A percentile compares a stretch with the other conserved stretches of the same genome.
Evolutionary conservation across 106 monocot genomes (phyloP).

Genomic region (Allium fistulosum): DNA sequence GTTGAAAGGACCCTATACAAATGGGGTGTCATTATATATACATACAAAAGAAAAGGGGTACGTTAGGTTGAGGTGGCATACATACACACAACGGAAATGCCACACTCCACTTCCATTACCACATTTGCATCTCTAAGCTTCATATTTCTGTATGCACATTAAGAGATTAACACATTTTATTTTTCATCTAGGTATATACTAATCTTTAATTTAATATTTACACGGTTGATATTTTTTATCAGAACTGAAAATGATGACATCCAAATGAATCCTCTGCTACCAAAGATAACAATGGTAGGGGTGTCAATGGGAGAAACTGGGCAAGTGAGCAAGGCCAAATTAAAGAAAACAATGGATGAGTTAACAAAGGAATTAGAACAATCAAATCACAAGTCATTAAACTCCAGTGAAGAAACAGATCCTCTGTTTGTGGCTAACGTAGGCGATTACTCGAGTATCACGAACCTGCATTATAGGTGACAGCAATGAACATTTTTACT

Average conservation of each 20-base stretch:
- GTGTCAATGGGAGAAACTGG: constrained; percentile 61
- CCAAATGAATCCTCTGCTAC: constrained; percentile 62
- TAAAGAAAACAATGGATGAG: constrained; percentile 86
- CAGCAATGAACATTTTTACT: not conserved
- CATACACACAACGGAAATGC: too few relatives aligned
- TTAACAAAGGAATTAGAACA: constrained; percentile 77
- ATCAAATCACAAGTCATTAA: constrained; percentile 18
- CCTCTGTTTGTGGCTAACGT: constrained; percentile 94
- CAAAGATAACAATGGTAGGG: constrained; percentile 93
- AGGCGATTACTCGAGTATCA: constrained; percentile 73
- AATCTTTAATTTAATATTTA: not conserved
- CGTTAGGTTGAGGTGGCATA: too few relatives aligned
- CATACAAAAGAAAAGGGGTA: too few relatives aligned
- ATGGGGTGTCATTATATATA: too few relatives aligned
- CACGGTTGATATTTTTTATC: not conserved
- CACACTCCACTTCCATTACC: too few relatives aligned
- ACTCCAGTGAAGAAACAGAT: constrained; percentile 43
- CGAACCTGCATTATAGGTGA: constrained; percentile 42
- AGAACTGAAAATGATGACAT: constrained; percentile 8
- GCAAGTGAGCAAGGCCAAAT: constrained; percentile 55
- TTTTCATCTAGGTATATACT: not conserved
- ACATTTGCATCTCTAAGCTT: not conserved
- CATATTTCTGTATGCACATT: not conserved
- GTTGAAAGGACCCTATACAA: too few relatives aligned
- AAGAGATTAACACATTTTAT: not conserved